Evolutionary conservation across 768 basidiomycete species (phyloP).

Genomic region (Podaxis carcinomalis): DNA sequence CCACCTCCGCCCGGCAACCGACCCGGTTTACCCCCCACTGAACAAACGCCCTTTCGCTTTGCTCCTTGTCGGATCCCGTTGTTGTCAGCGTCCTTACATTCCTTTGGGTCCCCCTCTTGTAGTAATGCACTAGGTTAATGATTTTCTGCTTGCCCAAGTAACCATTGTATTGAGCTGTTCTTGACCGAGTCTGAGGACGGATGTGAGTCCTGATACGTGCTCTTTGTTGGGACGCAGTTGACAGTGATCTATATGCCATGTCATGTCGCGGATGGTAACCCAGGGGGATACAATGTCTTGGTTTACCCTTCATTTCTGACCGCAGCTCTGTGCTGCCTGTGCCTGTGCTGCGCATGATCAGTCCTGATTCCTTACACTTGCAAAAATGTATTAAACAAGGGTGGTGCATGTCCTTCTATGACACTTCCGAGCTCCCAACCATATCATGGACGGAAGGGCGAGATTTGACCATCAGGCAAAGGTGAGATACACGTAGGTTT

Average conservation of each 20-base stretch:
- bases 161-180: not conserved
- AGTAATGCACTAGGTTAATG: constrained; percentile 5
- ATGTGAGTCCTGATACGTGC: not conserved
- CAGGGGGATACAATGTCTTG: not conserved
- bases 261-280: not conserved
- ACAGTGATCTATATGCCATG: not conserved
- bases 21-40: not conserved
- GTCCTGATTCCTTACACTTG: not conserved
- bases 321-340: not conserved
- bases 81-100: not conserved
- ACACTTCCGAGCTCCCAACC: not conserved
- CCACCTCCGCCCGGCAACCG: not conserved
- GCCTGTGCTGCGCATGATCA: constrained; percentile 1
- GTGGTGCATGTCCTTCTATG: not conserved
- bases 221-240: not conserved
- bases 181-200: not conserved
- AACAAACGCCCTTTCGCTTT: not conserved
- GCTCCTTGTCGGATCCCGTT: not conserved
- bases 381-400: not conserved
- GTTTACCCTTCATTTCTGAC: not conserved
- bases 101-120: not conserved
- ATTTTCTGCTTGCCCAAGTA: not conserved
- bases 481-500: not conserved
- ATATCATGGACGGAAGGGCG: not conserved
- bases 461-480: constrained; percentile 7